phyloP scores from a whole-genome alignment of 1,139 yeast species.

The Kurtzmaniella quercitrusa region DNA sequence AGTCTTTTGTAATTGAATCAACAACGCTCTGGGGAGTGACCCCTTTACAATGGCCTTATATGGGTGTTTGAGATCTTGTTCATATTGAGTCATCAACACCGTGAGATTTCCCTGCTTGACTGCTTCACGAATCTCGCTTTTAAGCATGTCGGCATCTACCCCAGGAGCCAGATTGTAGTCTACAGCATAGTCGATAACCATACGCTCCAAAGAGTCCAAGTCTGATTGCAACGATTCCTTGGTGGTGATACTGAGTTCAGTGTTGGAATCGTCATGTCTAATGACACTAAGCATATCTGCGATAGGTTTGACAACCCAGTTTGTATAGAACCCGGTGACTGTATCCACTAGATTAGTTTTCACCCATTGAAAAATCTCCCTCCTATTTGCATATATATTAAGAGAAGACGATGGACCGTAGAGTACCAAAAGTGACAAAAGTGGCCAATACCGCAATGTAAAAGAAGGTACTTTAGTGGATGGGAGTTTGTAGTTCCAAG shows the following conservation, averaged over 20 bases:
- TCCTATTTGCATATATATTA: slow-evolving; percentile 46
- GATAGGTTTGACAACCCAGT: slow-evolving; percentile 84
- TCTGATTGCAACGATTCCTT: slow-evolving; percentile 78
- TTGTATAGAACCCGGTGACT: slow-evolving; percentile 58
- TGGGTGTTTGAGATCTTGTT: slow-evolving; percentile 68
- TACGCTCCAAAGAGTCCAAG: slow-evolving; percentile 73
- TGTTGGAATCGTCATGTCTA: slow-evolving; percentile 60
- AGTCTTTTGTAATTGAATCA: slow-evolving; percentile 90
- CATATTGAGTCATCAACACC: slow-evolving; percentile 75
- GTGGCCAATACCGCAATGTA: slow-evolving; percentile 66
- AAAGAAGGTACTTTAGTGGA: slow-evolving; percentile 42
- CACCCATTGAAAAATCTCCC: slow-evolving; percentile 52
- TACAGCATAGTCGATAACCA: slow-evolving; percentile 72
- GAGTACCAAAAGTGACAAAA: slow-evolving; percentile 29
- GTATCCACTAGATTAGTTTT: slow-evolving; percentile 60
- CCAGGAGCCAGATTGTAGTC: slow-evolving; percentile 31
- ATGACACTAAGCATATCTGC: slow-evolving; percentile 71
- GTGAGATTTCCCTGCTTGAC: slow-evolving; percentile 72
- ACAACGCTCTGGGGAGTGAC: slow-evolving; percentile 64
- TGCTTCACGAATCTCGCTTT: slow-evolving; percentile 33
- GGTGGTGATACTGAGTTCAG: slow-evolving; percentile 71
- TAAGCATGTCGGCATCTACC: slow-evolving; percentile 16
- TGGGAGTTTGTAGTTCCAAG: slow-evolving; percentile 8
- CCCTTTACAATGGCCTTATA: slow-evolving; percentile 62
- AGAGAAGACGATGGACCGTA: slow-evolving; percentile 50